Evolutionary conservation across 73 alveolate species (phyloP).

Genomic region (Diophrys sp.): DNA sequence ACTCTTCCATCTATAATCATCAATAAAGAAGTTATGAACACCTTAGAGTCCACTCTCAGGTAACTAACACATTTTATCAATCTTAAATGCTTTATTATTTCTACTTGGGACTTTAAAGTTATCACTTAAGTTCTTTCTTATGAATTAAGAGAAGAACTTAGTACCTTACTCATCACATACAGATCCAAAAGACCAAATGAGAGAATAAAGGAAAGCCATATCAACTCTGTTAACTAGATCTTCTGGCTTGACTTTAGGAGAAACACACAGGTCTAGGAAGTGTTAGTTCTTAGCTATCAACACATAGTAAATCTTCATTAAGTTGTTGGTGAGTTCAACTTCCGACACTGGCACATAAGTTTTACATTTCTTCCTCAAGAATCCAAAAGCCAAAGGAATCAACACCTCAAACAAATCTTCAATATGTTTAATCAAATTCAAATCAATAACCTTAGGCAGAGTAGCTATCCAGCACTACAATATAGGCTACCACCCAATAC

Average conservation of each 20-base stretch:
- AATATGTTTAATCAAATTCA: constrained; percentile 72
- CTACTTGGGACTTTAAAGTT: constrained; percentile 78
- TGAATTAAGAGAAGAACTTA: constrained; percentile 82
- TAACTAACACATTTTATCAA: constrained; percentile 58
- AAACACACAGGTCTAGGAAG: constrained; percentile 49
- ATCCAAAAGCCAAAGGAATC: constrained; percentile 45
- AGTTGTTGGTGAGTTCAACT: constrained; percentile 62
- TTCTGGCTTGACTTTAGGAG: constrained; percentile 60
- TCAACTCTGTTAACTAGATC: constrained; percentile 78
- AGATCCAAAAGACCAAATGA: constrained; percentile 93
- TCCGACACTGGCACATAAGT: constrained; percentile 63
- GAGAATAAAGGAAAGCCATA: constrained; percentile 78
- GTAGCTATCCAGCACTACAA: constrained; percentile 59
- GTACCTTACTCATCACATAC: constrained; percentile 80
- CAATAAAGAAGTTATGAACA: constrained; percentile 71
- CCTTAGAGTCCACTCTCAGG: constrained; percentile 76
- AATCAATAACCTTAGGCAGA: constrained; percentile 42
- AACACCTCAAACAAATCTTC: constrained; percentile 39
- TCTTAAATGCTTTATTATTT: constrained; percentile 66
- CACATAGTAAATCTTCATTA: constrained; percentile 38
- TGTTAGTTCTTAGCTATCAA: constrained; percentile 58
- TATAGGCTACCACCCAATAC: constrained; percentile 78
- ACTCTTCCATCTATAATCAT: constrained; percentile 78
- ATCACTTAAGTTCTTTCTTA: constrained; percentile 76
- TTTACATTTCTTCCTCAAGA: constrained; percentile 58